phyloP scores from a whole-genome alignment of 352 stramenopile species.

The Globisporangium nunn region DNA sequence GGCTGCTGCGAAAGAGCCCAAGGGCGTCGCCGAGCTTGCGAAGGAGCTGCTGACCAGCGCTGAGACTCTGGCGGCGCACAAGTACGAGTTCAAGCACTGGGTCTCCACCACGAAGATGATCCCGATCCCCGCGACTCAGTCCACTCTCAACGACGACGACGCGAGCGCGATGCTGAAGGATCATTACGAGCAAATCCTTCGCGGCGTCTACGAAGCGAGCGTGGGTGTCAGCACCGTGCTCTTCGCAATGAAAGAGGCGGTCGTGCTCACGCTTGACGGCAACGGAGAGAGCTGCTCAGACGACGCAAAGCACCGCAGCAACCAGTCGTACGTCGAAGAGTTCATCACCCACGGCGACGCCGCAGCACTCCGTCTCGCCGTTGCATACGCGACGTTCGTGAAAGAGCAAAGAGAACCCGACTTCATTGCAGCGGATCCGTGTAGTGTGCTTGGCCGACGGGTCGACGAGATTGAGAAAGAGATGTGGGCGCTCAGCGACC shows the following conservation, averaged over 20 bases:
- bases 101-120: slow-evolving; percentile 35
- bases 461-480: slow-evolving; percentile 46
- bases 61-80: slow-evolving; percentile 30
- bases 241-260: slow-evolving; percentile 43
- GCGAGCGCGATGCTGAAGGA: background rate
- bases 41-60: slow-evolving; percentile 26
- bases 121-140: slow-evolving; percentile 15
- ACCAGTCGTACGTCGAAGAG: slow-evolving; percentile 17
- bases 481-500: slow-evolving; percentile 50
- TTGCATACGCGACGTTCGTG: slow-evolving; percentile 18
- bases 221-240: slow-evolving; percentile 42
- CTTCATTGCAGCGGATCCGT: slow-evolving; percentile 6
- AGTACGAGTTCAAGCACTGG: slow-evolving; percentile 62
- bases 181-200: slow-evolving; percentile 30
- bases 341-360: slow-evolving; percentile 50
- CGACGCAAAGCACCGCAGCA: slow-evolving; percentile 5
- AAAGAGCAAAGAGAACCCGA: slow-evolving; percentile 4
- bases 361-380: slow-evolving; percentile 24
- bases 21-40: slow-evolving; percentile 20
- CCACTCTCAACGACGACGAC: background rate
- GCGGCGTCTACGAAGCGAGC: slow-evolving; percentile 34
- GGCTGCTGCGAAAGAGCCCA: slow-evolving; percentile 12
- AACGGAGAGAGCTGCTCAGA: background rate
- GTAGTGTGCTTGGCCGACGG: slow-evolving; percentile 15
- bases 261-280: slow-evolving; percentile 11